phyloP scores from a whole-genome alignment of 2,329 filamentous ascomycete genomes.

The Cyanodermella asteris region DNA sequence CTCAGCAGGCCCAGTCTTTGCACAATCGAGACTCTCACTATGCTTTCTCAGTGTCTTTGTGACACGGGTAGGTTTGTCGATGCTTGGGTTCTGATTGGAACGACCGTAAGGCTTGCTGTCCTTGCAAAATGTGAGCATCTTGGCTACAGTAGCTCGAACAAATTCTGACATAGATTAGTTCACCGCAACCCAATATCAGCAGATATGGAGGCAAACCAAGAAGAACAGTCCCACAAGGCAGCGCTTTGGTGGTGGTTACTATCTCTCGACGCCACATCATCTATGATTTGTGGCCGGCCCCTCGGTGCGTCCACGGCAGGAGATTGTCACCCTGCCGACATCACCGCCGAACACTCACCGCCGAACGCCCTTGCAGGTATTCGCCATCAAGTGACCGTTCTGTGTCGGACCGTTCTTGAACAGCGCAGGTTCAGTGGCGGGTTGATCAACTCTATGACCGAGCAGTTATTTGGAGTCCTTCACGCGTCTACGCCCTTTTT shows the following conservation, averaged over 20 bases:
- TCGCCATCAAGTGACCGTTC: slow-evolving; percentile 23
- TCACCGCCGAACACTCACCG: slow-evolving; percentile 21
- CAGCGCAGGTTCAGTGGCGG: slow-evolving; percentile 19
- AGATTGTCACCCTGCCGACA: slow-evolving; percentile 24
- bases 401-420: slow-evolving; percentile 25
- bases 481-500: slow-evolving; percentile 25
- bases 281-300: slow-evolving; percentile 26
- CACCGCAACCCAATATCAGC: slow-evolving; percentile 27
- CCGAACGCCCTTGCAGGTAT: slow-evolving; percentile 24
- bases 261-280: slow-evolving; percentile 30
- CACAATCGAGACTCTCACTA: slow-evolving; percentile 23
- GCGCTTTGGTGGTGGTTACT: slow-evolving; percentile 30
- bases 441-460: slow-evolving; percentile 26
- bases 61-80: slow-evolving; percentile 28
- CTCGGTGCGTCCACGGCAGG: slow-evolving; percentile 27
- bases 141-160: neutral
- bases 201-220: slow-evolving; percentile 21
- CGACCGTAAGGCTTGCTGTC: slow-evolving; percentile 25
- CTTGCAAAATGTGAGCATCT: slow-evolving; percentile 14
- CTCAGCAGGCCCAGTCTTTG: slow-evolving; percentile 25
- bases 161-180: slow-evolving; percentile 10
- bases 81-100: slow-evolving; percentile 27
- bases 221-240: slow-evolving; percentile 19
- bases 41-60: slow-evolving; percentile 27
- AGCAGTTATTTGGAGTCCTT: slow-evolving; percentile 19